Evolutionary conservation across 306 rosid genomes (phyloP).

Genomic region (Rubus parviflorus): DNA sequence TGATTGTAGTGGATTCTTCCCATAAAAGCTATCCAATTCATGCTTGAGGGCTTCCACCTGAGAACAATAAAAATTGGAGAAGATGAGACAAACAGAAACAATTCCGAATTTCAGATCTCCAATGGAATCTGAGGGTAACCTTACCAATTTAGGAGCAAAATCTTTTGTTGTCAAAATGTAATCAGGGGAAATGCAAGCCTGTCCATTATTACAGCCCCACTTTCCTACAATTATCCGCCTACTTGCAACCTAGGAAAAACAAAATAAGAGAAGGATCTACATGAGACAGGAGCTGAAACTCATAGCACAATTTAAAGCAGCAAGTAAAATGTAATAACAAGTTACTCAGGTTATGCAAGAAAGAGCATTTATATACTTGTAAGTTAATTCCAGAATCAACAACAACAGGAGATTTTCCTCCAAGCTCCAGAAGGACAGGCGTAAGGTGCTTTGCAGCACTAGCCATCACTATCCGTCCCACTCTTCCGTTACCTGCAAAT

Average conservation of each 20-base stretch:
- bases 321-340: background rate
- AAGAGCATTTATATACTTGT: constrained; percentile 37
- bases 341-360: background rate
- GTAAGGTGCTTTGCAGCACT: constrained; percentile 99
- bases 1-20: constrained; percentile 76
- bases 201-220: constrained; percentile 94
- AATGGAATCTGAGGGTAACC: constrained; percentile 20
- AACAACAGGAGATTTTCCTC: constrained; percentile 90
- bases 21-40: constrained; percentile 77
- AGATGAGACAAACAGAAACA: constrained; percentile 16
- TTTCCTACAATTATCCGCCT: constrained; percentile 89
- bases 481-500: constrained; percentile 69
- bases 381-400: constrained; percentile 78
- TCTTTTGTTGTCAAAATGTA: constrained; percentile 76
- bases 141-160: constrained; percentile 83
- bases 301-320: background rate
- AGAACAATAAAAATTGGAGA: constrained; percentile 30
- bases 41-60: constrained; percentile 75
- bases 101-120: constrained; percentile 7
- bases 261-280: constrained; percentile 15
- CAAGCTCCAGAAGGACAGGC: constrained; percentile 95
- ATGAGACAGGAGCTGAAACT: constrained; percentile 21
- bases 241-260: constrained; percentile 56
- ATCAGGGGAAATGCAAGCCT: constrained; percentile 91
- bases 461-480: constrained; percentile 87